Evolutionary conservation across 2,329 filamentous ascomycete genomes (phyloP).

Genomic region (Cladophialophora yegresii): DNA sequence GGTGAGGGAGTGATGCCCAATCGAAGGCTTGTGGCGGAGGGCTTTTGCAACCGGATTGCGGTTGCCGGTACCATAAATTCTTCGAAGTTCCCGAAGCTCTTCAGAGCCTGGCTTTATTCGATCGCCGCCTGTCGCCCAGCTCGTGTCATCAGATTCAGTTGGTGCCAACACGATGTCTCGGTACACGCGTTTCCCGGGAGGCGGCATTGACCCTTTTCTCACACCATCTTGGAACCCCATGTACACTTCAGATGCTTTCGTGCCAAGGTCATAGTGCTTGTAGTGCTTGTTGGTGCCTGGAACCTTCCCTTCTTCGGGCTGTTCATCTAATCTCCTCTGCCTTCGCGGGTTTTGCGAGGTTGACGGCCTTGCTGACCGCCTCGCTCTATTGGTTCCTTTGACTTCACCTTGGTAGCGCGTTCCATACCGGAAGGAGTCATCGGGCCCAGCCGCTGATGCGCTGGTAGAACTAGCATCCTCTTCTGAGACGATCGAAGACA

Average conservation of each 20-base stretch:
- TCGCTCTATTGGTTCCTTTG: not conserved
- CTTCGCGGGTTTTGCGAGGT: not conserved
- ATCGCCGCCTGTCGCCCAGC: not conserved
- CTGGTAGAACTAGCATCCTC: not conserved
- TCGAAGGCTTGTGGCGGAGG: not conserved
- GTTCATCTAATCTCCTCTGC: not conserved
- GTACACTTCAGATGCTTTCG: not conserved
- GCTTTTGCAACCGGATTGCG: not conserved
- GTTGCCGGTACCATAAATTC: not conserved
- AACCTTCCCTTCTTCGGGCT: not conserved
- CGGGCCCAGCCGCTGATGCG: not conserved
- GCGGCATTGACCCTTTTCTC: not conserved
- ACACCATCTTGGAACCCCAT: not conserved
- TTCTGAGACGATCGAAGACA: not conserved
- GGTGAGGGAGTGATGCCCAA: not conserved
- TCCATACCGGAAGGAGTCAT: not conserved
- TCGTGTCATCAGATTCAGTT: not conserved
- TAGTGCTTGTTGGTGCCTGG: slow-evolving; percentile 1
- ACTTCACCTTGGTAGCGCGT: not conserved
- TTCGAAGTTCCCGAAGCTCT: slow-evolving; percentile 3
- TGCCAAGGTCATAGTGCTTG: not conserved
- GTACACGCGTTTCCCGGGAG: slow-evolving; percentile 1
- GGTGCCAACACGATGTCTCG: not conserved
- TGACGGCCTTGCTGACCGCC: not conserved
- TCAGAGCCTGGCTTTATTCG: not conserved